Evolutionary conservation across 768 basidiomycete species (phyloP).

Genomic region (Xerocomus potaroensis): DNA sequence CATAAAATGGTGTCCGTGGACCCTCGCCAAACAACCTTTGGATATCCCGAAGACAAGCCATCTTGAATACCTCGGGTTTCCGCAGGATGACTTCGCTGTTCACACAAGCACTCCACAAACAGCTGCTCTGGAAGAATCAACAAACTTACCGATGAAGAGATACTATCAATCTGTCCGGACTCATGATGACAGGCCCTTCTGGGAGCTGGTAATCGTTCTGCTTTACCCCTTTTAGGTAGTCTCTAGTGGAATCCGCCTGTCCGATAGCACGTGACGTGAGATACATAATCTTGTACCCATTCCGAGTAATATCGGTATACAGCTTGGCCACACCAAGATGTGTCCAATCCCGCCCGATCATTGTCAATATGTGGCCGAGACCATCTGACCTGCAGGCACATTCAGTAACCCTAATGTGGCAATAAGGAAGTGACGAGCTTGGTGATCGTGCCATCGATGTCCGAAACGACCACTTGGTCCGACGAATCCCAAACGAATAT

Average conservation of each 20-base stretch:
- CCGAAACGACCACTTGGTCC: constrained; percentile 88
- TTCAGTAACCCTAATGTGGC: background rate
- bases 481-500: constrained; percentile 96
- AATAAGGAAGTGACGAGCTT: constrained; percentile 54
- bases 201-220: constrained; percentile 97
- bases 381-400: constrained; percentile 73
- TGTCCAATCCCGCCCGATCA: constrained; percentile 98
- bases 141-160: constrained; percentile 83
- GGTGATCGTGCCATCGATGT: constrained; percentile 99
- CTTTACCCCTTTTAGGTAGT: constrained; percentile 91
- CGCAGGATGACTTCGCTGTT: constrained; percentile 95
- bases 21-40: constrained; percentile 81
- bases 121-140: background rate
- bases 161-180: constrained; percentile 91
- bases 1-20: constrained; percentile 80
- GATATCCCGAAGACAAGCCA: constrained; percentile 96
- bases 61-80: constrained; percentile 99
- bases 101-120: background rate
- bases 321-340: constrained; percentile 95
- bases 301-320: constrained; percentile 91
- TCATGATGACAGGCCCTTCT: constrained; percentile 98
- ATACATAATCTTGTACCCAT: constrained; percentile 98
- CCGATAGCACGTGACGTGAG: constrained; percentile 96
- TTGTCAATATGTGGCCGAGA: constrained; percentile 92
- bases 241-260: constrained; percentile 93